Evolutionary conservation across 1,139 yeast species (phyloP).

Genomic region (Pichia sp.): DNA sequence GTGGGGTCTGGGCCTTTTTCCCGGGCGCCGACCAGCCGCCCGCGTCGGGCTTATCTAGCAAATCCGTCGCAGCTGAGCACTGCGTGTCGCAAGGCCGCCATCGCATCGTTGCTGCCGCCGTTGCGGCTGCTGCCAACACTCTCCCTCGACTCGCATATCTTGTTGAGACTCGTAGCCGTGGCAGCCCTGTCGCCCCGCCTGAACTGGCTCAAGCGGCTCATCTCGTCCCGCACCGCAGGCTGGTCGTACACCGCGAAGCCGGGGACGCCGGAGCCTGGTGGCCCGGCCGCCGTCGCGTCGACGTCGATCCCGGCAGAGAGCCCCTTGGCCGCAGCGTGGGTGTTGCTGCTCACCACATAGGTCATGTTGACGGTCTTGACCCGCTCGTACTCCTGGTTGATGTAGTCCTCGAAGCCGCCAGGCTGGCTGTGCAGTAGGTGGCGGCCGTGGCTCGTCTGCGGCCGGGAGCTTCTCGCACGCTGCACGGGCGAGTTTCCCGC

Average conservation of each 20-base stretch:
- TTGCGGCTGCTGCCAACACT: no score
- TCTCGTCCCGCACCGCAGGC: background rate
- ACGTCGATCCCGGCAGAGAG: constrained; percentile 8
- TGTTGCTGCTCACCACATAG: constrained; percentile 2
- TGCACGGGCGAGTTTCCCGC: background rate
- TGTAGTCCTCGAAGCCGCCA: constrained; percentile 2
- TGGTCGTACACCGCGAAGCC: background rate
- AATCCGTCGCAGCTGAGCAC: background rate
- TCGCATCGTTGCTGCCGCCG: background rate
- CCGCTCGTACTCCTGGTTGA: constrained; percentile 3
- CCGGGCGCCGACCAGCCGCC: no score
- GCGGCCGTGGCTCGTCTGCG: background rate
- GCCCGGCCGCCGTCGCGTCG: background rate
- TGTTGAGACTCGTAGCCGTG: background rate
- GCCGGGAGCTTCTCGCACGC: background rate
- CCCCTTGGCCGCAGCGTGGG: constrained; percentile 2
- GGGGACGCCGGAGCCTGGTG: no score
- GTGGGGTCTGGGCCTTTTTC: no score
- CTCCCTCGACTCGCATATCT: background rate
- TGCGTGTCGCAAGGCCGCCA: background rate
- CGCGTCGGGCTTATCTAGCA: no score
- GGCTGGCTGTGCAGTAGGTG: background rate
- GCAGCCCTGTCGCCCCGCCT: background rate
- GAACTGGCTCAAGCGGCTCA: background rate
- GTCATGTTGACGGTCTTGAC: constrained; percentile 10